Conservation (phyloP, 306 rosid species). For the Hippophae tibetana region DNA sequence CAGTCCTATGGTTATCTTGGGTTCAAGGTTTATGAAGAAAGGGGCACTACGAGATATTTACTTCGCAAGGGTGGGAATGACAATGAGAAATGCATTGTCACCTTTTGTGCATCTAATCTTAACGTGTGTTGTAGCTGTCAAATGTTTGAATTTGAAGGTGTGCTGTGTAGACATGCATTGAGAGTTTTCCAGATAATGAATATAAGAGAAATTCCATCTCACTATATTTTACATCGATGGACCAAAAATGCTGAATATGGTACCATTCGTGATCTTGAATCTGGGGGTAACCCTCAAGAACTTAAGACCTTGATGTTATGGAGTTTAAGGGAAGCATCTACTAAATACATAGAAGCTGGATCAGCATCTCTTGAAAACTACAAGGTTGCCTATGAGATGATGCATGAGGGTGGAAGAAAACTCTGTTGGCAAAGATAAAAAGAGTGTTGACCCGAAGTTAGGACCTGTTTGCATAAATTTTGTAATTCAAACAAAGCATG, state of each 20-base stretch:
- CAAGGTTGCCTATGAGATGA: conserved; percentile 81
- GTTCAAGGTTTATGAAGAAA: conserved; percentile 68
- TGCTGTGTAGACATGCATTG: conserved; percentile 75
- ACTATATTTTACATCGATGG: conserved; percentile 83
- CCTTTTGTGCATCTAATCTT: conserved; percentile 46
- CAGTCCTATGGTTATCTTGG: conserved; percentile 84
- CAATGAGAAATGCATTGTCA: conserved; percentile 60
- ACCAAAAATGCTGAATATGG: conserved; percentile 84
- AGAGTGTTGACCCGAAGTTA: conserved; percentile 10
- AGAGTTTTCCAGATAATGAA: conserved; percentile 84
- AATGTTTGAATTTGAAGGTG: conserved; percentile 93
- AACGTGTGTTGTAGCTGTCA: conserved; percentile 66
- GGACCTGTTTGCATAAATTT: conserved; percentile 25
- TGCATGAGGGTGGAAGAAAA: conserved; percentile 86
- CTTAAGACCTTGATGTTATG: conserved; percentile 70
- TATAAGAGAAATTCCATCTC: conserved; percentile 70
- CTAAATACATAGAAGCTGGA: conserved; percentile 84
- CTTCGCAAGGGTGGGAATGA: conserved; percentile 74
- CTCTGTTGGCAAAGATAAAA: conserved; percentile 72
- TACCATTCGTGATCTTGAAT: conserved; percentile 51
- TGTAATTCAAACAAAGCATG: conserved; percentile 16
- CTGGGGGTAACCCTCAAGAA: conserved; percentile 66
- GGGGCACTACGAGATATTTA: conserved; percentile 56
- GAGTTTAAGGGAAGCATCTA: conserved; percentile 93
- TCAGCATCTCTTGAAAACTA: conserved; percentile 73